Percentiles rank a stretch among this genome's conserved stretches.
Evolutionary conservation across 495 filamentous ascomycete species (phyloP).

Genomic region (Trichoderma virens): DNA sequence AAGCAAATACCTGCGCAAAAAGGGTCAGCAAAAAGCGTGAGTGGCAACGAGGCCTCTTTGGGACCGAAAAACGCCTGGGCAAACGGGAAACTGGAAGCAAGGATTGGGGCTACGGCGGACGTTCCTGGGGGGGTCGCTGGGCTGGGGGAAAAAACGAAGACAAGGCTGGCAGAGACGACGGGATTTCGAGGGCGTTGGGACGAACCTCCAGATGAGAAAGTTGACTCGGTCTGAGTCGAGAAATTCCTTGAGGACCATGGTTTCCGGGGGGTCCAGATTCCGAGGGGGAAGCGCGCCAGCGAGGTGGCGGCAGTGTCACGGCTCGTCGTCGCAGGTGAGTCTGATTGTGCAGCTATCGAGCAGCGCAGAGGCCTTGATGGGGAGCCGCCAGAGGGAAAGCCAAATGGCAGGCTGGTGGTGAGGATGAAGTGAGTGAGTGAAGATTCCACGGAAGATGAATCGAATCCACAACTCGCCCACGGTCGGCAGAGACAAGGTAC

Average conservation of each 20-base stretch:
- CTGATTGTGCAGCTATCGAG: neutral
- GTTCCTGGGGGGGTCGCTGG: constrained; percentile 6
- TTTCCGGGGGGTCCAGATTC: constrained; percentile 15
- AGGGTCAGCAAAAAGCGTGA: constrained; percentile 25
- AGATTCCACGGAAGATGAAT: neutral
- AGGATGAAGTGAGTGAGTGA: constrained; percentile 3
- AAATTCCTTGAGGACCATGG: constrained; percentile 46
- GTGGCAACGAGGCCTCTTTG: constrained; percentile 16
- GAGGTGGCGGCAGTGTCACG: constrained; percentile 8
- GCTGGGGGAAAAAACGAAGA: neutral
- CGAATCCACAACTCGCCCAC: constrained; percentile 4
- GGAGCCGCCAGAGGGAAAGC: neutral
- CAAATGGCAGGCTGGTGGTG: neutral
- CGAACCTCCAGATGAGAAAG: constrained; percentile 97
- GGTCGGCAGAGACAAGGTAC: neutral
- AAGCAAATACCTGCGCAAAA: constrained; percentile 63
- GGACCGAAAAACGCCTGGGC: constrained; percentile 10
- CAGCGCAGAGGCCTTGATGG: neutral
- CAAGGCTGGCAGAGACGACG: neutral
- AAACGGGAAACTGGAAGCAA: constrained; percentile 6
- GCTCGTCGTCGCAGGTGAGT: constrained; percentile 7
- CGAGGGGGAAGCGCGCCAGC: neutral
- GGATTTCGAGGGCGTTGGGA: constrained; percentile 20
- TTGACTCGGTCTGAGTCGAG: constrained; percentile 93
- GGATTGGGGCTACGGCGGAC: neutral